Percentiles rank a stretch among this genome's conserved stretches.
Evolutionary conservation across 2,329 filamentous ascomycete genomes (phyloP).

Genomic region (Chalaropsis ovoidea): DNA sequence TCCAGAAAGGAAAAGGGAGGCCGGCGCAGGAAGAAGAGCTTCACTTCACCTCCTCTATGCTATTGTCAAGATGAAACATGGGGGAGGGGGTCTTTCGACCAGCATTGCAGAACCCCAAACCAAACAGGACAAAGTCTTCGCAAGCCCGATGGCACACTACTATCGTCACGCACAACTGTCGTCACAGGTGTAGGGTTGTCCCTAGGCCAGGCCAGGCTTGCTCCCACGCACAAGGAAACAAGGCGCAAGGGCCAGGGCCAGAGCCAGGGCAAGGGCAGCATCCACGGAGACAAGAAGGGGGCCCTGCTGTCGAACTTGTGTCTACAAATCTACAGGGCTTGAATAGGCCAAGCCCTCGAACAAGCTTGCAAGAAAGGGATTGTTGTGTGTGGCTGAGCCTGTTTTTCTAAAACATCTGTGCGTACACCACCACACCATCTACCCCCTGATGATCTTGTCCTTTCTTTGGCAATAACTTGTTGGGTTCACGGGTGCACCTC

Average conservation of each 20-base stretch:
- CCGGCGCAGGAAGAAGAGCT: too few species aligned
- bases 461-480: not conserved
- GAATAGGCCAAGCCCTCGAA: not conserved
- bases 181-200: too few species aligned
- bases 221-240: too few species aligned
- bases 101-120: not conserved
- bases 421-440: not conserved
- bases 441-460: conserved; percentile 12
- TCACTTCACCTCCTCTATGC: not conserved
- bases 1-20: not conserved
- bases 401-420: conserved; percentile 11
- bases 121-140: not conserved
- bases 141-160: not conserved
- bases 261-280: too few species aligned
- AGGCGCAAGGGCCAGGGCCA: too few species aligned
- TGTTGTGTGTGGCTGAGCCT: not conserved
- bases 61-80: conserved; percentile 5
- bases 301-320: not conserved
- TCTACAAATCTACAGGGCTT: not conserved
- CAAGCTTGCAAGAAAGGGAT: not conserved
- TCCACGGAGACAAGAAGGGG: not conserved
- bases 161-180: too few species aligned
- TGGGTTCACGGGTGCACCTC: not conserved
- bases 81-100: not conserved
- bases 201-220: too few species aligned